Conservation (phyloP, 2,329 filamentous ascomycete genomes). For the Penicillium sp. region DNA sequence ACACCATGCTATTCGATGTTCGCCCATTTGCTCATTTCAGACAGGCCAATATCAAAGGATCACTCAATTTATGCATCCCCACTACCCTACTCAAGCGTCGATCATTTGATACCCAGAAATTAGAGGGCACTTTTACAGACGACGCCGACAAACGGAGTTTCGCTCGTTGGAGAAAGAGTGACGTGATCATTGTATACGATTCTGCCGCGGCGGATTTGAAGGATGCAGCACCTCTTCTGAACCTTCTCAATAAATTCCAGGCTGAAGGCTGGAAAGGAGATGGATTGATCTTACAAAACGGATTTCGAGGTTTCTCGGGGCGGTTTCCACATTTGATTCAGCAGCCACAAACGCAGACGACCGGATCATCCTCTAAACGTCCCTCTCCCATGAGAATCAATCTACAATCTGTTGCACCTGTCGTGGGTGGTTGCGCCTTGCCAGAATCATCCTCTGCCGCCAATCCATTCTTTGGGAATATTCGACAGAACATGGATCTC, state of each 20-base stretch:
- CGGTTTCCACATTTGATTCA: slow-evolving; percentile 56
- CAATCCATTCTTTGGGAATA: slow-evolving; percentile 94
- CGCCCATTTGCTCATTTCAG: slow-evolving; percentile 81
- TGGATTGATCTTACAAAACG: slow-evolving; percentile 73
- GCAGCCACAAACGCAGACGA: slow-evolving; percentile 25
- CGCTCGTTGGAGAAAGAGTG: slow-evolving; percentile 68
- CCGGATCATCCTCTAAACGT: slow-evolving; percentile 41
- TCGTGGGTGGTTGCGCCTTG: slow-evolving; percentile 86
- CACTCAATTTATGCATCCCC: slow-evolving; percentile 89
- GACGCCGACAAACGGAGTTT: slow-evolving; percentile 70
- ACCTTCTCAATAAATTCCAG: slow-evolving; percentile 90
- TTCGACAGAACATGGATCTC: slow-evolving; percentile 93
- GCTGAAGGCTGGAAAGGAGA: slow-evolving; percentile 76
- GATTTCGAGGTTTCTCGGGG: slow-evolving; percentile 71
- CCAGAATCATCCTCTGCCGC: slow-evolving; percentile 63
- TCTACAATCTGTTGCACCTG: slow-evolving; percentile 62
- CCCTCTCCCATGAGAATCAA: slow-evolving; percentile 52
- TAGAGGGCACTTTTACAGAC: slow-evolving; percentile 80
- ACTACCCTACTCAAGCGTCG: slow-evolving; percentile 88
- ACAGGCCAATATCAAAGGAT: slow-evolving; percentile 70
- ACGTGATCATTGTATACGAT: slow-evolving; percentile 85
- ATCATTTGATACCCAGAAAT: slow-evolving; percentile 83
- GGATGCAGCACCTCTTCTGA: slow-evolving; percentile 75
- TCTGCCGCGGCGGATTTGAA: slow-evolving; percentile 70
- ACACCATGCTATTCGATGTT: slow-evolving; percentile 75